These are phyloP conservation scores for Fragilariopsis cylindrus DNA, from an alignment of 108 stramenopile species.

Conservation along the genomic window DNA sequence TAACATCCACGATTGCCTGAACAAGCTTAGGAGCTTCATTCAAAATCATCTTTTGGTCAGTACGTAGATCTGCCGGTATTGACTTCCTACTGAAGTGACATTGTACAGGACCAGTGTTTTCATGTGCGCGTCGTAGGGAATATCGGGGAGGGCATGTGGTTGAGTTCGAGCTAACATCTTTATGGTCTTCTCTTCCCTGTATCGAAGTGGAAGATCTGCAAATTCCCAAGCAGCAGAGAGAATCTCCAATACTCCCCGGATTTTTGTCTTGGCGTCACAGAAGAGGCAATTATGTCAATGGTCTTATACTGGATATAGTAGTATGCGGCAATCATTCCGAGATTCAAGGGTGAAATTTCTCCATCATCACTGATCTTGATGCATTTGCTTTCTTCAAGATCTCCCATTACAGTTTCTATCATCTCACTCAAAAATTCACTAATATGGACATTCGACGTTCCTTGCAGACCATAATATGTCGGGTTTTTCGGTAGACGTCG, in stretches of 20 bases:
- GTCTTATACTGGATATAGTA: conserved; percentile 97
- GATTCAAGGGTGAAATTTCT: conserved; percentile 91
- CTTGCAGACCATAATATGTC: conserved; percentile 97
- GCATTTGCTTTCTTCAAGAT: conserved; percentile 93
- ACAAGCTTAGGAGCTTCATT: conserved; percentile 79
- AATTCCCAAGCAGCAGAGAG: conserved; percentile 94
- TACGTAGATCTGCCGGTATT: conserved; percentile 78
- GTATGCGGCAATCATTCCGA: conserved; percentile 99
- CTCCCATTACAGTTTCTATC: conserved; percentile 93
- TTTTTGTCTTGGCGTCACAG: conserved; percentile 94
- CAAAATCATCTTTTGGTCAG: conserved; percentile 85
- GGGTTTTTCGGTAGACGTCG: conserved; percentile 97
- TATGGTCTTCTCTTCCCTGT: conserved; percentile 90
- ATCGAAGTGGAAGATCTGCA: conserved; percentile 82
- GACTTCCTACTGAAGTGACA: conserved; percentile 85
- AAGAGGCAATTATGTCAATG: conserved; percentile 95
- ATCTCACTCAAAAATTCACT: conserved; percentile 98
- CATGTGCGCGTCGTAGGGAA: conserved; percentile 79
- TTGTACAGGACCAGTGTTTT: conserved; percentile 95
- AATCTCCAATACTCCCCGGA: conserved; percentile 93
- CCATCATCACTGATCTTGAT: conserved; percentile 91
- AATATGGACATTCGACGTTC: conserved; percentile 88
- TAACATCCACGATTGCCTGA: conserved; percentile 97
- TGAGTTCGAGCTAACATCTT: conserved; percentile 83
- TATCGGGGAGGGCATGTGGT: conserved; percentile 73